Evolutionary conservation across 2,329 filamentous ascomycete species (phyloP), one percentile per base, ranked within the genome.

Genomic region (Colletotrichum sp.): DNA sequence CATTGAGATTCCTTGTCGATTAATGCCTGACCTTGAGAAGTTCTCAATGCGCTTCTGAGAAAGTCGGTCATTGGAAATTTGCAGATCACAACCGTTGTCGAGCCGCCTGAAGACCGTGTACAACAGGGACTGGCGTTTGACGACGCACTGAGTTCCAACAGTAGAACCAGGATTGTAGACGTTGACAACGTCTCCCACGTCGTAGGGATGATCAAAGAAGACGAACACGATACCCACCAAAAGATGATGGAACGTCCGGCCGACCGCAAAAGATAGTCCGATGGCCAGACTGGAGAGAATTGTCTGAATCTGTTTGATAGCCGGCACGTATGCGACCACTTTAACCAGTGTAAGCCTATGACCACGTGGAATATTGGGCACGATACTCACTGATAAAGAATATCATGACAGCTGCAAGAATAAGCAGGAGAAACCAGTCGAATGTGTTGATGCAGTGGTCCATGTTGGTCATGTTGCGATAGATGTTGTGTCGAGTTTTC

Each of bases 141-240:
- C 82, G 8, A 77, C 48, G 32, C 79, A 79, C 0, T 78, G 74
- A 22, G 78, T 76, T 27, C 76, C 76, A 16, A 63, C 68, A 12
- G 70, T 74, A 3, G 74, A 68, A 5, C 78, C 76, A 12, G 76
- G 60, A 65, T 77, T 81, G 80, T 94, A 94, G 57, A 94, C 89
- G 30, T 90, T 89, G 6, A 94, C 92, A 79, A 93, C 90, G 82
- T 95, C 93, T 66, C 93, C 93, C n/a, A 94, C 79, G 82, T 95
- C 93, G 81, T 94, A 95, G 2, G 93, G 93, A 82, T 94, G 93
- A 85, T 94, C 94, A 82, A 94, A 91, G 78, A 94, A 94, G 70
- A 94, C 92, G 82, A 94, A 94, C 77, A 94, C 89, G 79, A 92
- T 87, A 3, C 92, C 94, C 79, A 93, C 91, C 11, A 94, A 84